A percentile compares a stretch with the other conserved stretches of the same genome.
These are phyloP conservation scores for Calendula officinalis DNA, from an alignment of 129 eudicot species.

Conservation along the genomic window DNA sequence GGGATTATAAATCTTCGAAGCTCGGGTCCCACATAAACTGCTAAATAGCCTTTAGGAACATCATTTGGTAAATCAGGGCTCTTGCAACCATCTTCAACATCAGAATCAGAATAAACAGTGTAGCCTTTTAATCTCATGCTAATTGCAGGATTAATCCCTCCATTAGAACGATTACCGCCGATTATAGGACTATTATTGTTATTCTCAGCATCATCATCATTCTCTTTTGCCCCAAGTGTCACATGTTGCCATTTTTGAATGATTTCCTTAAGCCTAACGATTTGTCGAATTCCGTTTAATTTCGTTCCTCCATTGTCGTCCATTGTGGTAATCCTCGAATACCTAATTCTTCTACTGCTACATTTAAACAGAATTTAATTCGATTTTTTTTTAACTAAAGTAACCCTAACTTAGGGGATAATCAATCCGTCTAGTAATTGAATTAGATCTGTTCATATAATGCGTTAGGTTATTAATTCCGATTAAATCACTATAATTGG, in stretches of 20 bases:
- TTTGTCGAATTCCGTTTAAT: slow-evolving; percentile 71
- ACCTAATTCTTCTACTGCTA: slow-evolving; percentile 4
- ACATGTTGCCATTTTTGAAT: slow-evolving; percentile 73
- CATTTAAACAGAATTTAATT: too few species aligned
- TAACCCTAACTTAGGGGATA: not conserved
- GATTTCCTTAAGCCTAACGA: slow-evolving; percentile 67
- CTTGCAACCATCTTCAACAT: slow-evolving; percentile 67
- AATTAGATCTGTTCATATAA: not conserved
- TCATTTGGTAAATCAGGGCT: slow-evolving; percentile 80
- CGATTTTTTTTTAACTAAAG: not conserved
- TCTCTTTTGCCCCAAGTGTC: slow-evolving; percentile 43
- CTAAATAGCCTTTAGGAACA: slow-evolving; percentile 82
- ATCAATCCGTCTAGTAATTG: not conserved
- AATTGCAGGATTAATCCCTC: slow-evolving; percentile 65
- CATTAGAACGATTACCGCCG: slow-evolving; percentile 19
- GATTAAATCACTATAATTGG: too few species aligned
- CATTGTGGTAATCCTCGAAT: slow-evolving; percentile 35
- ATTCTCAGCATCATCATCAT: not conserved
- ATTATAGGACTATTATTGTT: not conserved
- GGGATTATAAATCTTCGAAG: slow-evolving; percentile 88
- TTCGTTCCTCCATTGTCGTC: slow-evolving; percentile 59
- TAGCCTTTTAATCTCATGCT: slow-evolving; percentile 52
- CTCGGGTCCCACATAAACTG: slow-evolving; percentile 86
- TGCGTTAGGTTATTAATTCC: too few species aligned
- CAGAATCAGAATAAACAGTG: slow-evolving; percentile 60